A percentile compares a stretch with the other conserved stretches of the same genome.
Evolutionary conservation across 257 asterid genomes (phyloP).

Genomic region (Rehmannia glutinosa): DNA sequence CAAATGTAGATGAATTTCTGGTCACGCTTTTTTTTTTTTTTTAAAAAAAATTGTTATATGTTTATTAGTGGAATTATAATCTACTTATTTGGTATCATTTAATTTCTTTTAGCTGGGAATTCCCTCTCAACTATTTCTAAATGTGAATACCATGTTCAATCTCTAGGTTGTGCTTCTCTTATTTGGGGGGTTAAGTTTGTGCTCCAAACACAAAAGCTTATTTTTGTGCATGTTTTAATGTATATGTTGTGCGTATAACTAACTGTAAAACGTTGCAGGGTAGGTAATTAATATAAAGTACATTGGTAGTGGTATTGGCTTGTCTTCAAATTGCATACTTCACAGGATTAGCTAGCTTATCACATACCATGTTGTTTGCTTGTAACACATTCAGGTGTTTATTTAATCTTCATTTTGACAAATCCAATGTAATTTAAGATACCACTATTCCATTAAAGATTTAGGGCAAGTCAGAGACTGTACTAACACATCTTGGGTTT

Average conservation of each 20-base stretch:
- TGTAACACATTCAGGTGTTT: not conserved
- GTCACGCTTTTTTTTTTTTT: not conserved
- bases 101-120: too few relatives aligned
- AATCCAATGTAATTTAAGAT: not conserved
- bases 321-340: not conserved
- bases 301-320: not conserved
- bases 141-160: too few relatives aligned
- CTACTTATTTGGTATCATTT: too few relatives aligned
- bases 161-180: too few relatives aligned
- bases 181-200: too few relatives aligned
- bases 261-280: not conserved
- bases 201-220: not conserved
- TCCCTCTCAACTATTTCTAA: too few relatives aligned
- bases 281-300: not conserved
- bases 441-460: not conserved
- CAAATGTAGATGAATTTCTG: not conserved
- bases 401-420: not conserved
- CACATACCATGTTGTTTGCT: not conserved
- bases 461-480: not conserved
- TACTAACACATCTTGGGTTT: not conserved
- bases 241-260: not conserved
- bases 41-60: too few relatives aligned
- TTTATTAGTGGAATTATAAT: too few relatives aligned
- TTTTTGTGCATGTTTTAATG: not conserved
- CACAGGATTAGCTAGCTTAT: not conserved